These are phyloP conservation scores for Zymoseptoria pseudotritici DNA, from an alignment of 2,329 filamentous ascomycete species.

Conservation along the genomic window DNA sequence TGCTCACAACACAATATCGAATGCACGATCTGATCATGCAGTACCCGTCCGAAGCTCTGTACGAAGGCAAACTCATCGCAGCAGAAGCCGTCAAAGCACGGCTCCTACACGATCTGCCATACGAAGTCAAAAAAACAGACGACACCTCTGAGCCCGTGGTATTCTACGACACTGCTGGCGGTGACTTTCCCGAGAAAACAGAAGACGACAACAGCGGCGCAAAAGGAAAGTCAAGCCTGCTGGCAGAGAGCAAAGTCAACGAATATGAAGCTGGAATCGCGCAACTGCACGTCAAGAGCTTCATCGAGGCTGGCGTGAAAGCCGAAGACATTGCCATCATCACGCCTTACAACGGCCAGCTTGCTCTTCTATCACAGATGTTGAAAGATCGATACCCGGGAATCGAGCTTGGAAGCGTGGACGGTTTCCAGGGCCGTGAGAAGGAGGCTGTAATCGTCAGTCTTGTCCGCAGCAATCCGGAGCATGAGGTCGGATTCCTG, in stretches of 20 bases:
- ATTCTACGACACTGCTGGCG: constrained; percentile 94
- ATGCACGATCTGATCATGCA: constrained; percentile 97
- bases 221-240: constrained; percentile 44
- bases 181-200: constrained; percentile 66
- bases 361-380: constrained; percentile 65
- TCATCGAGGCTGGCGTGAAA: constrained; percentile 73
- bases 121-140: constrained; percentile 70
- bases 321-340: constrained; percentile 85
- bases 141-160: constrained; percentile 82
- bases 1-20: constrained; percentile 94
- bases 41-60: constrained; percentile 84
- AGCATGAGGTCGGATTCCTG: constrained; percentile 85
- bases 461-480: constrained; percentile 82
- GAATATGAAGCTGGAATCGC: constrained; percentile 82
- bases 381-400: constrained; percentile 76
- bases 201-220: constrained; percentile 59
- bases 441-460: constrained; percentile 93
- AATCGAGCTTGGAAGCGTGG: constrained; percentile 90
- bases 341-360: constrained; percentile 92
- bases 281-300: constrained; percentile 62
- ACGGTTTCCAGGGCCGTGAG: constrained; percentile 94
- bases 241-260: constrained; percentile 81
- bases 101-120: constrained; percentile 68
- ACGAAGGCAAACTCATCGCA: constrained; percentile 73
- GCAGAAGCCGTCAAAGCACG: constrained; percentile 69